Base-by-base conservation (phyloP, 345 rosid genomes). In the Corchorus olitorius region DNA sequence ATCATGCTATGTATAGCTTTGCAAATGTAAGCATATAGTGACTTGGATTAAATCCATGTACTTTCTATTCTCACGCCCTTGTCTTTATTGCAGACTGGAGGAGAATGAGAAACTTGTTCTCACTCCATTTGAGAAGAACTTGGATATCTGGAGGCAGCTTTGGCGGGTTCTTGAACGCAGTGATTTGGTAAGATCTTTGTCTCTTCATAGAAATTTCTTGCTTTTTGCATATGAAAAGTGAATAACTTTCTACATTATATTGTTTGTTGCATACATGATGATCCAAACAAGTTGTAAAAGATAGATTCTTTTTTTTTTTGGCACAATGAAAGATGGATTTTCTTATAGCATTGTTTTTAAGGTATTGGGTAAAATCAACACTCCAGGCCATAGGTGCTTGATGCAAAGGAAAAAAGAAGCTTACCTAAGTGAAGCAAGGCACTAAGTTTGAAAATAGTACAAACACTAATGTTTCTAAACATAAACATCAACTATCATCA, bases 91-190 rank as follows among this genome's bases (percentile, higher is more conserved):
- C 85, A 93, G 99, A 69, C 96, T 93, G 34, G 98, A 95, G 88
- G 99, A 95, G 84, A 93, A 95, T 85, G 97, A 92, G 77, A 95
- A 86, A 54, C 96, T 93, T 86, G 93, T 93, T 67, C 88, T 95
- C 75, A 95, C 98, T 33, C 98, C 99, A 72, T 95, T 95, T 65
- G 99, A 95, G 90, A 93, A 95, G 87, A 95, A 95, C 77, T 89
- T 95, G 58, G 99, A 95, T 83, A 93, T 95, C 50, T 93, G 99
- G 99, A 89, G 99, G 81, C 99, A 92, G 72, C 97, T 95, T 81
- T 96, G 99, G 99, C 95, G 98, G 34, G 99, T 96, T 61, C 91
- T 93, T 81, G 99, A 96, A 74, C 93, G 96, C 60, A 90, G 96
- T 90, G 97, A 95, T 85, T 83, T 95, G 93, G 99, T 94, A 84